These are phyloP conservation scores for Heliosperma pusillum DNA, from an alignment of 148 eudicot genomes.

Conservation along the genomic window DNA sequence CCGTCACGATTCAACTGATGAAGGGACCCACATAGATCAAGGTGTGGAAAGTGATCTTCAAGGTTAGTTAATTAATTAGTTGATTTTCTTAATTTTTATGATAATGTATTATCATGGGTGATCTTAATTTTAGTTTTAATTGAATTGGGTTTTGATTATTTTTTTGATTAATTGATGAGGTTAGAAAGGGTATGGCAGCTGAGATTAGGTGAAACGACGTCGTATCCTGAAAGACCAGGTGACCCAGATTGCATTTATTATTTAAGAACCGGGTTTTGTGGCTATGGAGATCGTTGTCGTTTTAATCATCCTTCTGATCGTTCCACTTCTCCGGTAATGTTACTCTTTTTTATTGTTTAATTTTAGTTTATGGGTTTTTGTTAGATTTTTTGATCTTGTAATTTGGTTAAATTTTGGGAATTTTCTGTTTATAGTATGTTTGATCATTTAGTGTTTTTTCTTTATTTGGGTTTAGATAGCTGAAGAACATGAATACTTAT, in stretches of 20 bases:
- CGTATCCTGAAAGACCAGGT: conserved; percentile 77
- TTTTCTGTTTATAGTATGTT: too few species aligned
- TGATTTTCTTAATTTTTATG: conserved; percentile 13
- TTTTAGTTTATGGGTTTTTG: background rate
- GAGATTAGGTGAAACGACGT: conserved; percentile 37
- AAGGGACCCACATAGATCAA: conserved; percentile 45
- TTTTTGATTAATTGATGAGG: background rate
- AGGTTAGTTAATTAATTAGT: too few species aligned
- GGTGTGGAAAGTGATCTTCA: conserved; percentile 39
- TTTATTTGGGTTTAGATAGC: background rate
- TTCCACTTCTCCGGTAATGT: conserved; percentile 33
- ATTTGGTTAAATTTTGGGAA: background rate
- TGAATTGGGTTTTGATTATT: background rate
- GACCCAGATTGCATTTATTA: conserved; percentile 76
- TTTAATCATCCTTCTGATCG: conserved; percentile 87
- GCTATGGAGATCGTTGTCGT: conserved; percentile 84
- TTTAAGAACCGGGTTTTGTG: conserved; percentile 76
- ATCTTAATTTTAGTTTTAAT: conserved; percentile 10
- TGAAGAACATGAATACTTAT: too few species aligned
- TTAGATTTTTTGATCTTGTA: background rate
- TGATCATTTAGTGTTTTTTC: background rate
- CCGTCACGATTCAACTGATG: conserved; percentile 25
- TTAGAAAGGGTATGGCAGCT: conserved; percentile 82
- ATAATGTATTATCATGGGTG: conserved; percentile 6
- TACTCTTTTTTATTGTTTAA: too few species aligned